Conservation (phyloP, 2,329 filamentous ascomycete species). For the Chaetothyriales sp. region DNA sequence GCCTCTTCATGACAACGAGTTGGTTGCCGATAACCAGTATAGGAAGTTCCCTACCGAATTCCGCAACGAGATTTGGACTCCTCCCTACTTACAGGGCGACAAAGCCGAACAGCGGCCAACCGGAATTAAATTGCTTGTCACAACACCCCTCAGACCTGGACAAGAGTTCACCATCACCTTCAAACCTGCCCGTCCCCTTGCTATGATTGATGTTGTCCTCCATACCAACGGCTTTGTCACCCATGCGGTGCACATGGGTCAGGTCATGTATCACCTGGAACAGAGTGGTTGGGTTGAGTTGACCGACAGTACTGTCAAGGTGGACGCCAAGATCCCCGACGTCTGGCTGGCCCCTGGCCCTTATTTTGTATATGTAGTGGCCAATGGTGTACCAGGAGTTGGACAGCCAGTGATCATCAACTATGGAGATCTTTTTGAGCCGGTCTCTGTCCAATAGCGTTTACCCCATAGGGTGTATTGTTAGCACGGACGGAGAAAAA, state of each 20-base stretch:
- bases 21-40: constrained; percentile 30
- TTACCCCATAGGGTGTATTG: no score
- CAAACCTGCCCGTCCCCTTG: constrained; percentile 17
- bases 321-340: constrained; percentile 42
- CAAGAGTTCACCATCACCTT: constrained; percentile 18
- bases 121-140: constrained; percentile 34
- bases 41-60: constrained; percentile 43
- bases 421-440: no score
- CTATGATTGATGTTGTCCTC: constrained; percentile 35
- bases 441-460: no score
- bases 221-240: constrained; percentile 50
- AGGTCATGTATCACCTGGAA: constrained; percentile 44
- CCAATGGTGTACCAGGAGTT: constrained; percentile 36
- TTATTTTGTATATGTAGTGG: constrained; percentile 46
- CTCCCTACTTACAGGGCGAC: constrained; percentile 44
- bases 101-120: constrained; percentile 37
- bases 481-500: no score
- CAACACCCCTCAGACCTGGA: constrained; percentile 31
- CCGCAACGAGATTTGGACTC: constrained; percentile 48
- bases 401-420: no score
- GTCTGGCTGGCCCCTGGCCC: constrained; percentile 44
- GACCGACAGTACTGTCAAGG: constrained; percentile 29
- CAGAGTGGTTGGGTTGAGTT: constrained; percentile 31
- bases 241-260: constrained; percentile 49
- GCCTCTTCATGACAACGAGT: constrained; percentile 32